phyloP scores from a whole-genome alignment of 768 basidiomycete genomes.

The Rhodosporidiobolus odoratus region DNA sequence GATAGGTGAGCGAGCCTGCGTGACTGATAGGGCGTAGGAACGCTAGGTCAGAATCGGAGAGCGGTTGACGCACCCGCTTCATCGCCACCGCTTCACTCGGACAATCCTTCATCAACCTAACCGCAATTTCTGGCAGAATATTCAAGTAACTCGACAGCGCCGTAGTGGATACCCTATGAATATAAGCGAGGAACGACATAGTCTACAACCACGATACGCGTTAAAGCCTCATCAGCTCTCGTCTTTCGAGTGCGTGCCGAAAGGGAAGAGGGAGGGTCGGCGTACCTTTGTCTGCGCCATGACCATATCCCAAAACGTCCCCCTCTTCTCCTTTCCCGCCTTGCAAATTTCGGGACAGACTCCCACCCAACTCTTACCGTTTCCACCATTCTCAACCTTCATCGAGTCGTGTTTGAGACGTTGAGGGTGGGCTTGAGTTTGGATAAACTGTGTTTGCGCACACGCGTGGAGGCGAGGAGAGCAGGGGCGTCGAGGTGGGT shows the following conservation, averaged over 20 bases:
- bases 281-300: conserved; percentile 72
- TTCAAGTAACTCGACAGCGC: conserved; percentile 72
- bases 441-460: conserved; percentile 30
- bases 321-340: conserved; percentile 51
- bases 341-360: conserved; percentile 37
- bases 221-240: neutral
- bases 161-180: conserved; percentile 64
- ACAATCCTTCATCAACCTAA: conserved; percentile 89
- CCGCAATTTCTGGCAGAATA: conserved; percentile 66
- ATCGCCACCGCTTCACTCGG: conserved; percentile 70
- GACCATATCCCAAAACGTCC: conserved; percentile 41
- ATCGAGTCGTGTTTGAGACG: conserved; percentile 33
- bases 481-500: no score
- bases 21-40: neutral
- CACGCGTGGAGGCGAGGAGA: neutral
- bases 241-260: neutral
- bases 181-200: conserved; percentile 84
- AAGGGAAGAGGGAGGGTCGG: neutral
- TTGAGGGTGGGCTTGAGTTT: conserved; percentile 37
- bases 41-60: neutral
- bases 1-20: neutral
- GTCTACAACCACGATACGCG: conserved; percentile 53
- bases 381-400: no score
- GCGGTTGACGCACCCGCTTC: conserved; percentile 62
- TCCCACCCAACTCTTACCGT: conserved; percentile 35